Percentiles rank a stretch among this genome's conserved stretches.
Evolutionary conservation across 2,329 filamentous ascomycete species (phyloP).

Genomic region (Fusarium poae): DNA sequence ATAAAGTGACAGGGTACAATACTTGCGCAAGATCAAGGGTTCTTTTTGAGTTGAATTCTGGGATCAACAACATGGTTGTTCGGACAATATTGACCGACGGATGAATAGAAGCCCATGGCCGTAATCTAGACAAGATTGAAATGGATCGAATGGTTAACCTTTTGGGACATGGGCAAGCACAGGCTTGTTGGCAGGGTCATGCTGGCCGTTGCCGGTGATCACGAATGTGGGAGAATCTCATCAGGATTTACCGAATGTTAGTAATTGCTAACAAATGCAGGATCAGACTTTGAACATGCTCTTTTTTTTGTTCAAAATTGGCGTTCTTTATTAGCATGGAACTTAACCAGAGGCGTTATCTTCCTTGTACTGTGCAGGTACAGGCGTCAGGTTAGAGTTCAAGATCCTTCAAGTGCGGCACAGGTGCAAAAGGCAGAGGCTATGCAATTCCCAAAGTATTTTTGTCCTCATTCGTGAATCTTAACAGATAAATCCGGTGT

Average conservation of each 20-base stretch:
- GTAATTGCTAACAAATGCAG: constrained; percentile 16
- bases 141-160: constrained; percentile 7
- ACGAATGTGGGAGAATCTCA: constrained; percentile 13
- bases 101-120: constrained; percentile 22
- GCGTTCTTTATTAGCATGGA: constrained; percentile 24
- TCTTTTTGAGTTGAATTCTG: constrained; percentile 25
- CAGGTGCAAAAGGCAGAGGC: constrained; percentile 3
- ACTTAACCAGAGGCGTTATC: constrained; percentile 25
- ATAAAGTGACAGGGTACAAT: constrained; percentile 18
- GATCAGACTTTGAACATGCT: not conserved
- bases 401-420: constrained; percentile 7
- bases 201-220: constrained; percentile 17
- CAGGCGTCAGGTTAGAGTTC: not conserved
- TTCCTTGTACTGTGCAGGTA: constrained; percentile 4
- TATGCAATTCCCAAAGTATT: not conserved
- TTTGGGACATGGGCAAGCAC: constrained; percentile 9
- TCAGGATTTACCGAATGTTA: constrained; percentile 10
- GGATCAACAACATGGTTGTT: constrained; percentile 13
- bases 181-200: constrained; percentile 1
- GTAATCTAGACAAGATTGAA: constrained; percentile 1
- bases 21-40: constrained; percentile 25
- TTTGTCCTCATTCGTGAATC: constrained; percentile 1
- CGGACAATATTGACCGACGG: constrained; percentile 23
- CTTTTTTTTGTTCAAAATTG: constrained; percentile 2
- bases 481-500: constrained; percentile 2